Conservation (phyloP, 1,284 basidiomycete genomes). For the Apiotrichum gracile region DNA sequence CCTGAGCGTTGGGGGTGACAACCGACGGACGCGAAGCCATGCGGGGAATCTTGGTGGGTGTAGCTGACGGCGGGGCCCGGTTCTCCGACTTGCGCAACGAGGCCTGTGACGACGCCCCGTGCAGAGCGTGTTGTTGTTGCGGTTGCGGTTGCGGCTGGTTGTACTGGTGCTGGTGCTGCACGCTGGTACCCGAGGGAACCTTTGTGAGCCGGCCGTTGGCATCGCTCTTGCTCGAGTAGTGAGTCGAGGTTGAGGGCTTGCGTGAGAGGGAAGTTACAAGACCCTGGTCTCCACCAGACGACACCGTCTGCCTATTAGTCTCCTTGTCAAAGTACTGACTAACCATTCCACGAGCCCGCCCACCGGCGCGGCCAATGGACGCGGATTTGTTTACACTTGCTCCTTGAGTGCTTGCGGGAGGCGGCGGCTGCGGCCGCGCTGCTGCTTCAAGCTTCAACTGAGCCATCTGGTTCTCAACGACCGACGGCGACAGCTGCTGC, state of each 20-base stretch:
- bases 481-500: constrained; percentile 4
- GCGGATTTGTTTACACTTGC: not conserved
- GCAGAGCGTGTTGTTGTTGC: constrained; percentile 64
- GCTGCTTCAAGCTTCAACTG: not conserved
- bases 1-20: constrained; percentile 11
- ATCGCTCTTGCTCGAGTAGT: constrained; percentile 25
- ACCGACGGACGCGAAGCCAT: constrained; percentile 58
- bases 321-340: not conserved
- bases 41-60: constrained; percentile 88
- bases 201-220: constrained; percentile 44
- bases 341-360: constrained; percentile 12
- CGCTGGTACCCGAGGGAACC: constrained; percentile 67
- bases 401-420: not conserved
- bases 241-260: constrained; percentile 25
- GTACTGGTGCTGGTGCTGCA: too few species aligned
- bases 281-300: constrained; percentile 59
- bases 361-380: constrained; percentile 7
- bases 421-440: constrained; percentile 49
- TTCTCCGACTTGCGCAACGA: constrained; percentile 24
- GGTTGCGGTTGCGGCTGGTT: too few species aligned
- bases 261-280: constrained; percentile 17
- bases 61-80: constrained; percentile 35
- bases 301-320: constrained; percentile 62
- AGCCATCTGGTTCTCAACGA: constrained; percentile 9
- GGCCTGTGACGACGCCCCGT: constrained; percentile 45